Evolutionary conservation across 2,329 filamentous ascomycete genomes (phyloP).

Genomic region (Dothistroma septosporum): DNA sequence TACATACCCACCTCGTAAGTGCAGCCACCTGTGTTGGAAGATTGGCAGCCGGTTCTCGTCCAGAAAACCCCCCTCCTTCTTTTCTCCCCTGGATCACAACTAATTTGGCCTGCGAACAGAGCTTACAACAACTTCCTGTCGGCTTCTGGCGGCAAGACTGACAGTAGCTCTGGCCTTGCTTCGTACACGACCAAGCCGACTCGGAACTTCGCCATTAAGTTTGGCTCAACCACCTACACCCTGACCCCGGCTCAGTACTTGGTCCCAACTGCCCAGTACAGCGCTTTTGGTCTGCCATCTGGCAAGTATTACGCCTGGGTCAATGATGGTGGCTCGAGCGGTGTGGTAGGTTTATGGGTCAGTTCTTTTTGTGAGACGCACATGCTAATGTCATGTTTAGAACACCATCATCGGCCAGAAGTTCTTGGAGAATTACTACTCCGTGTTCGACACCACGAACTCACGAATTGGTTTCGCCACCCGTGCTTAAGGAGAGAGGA

Average conservation of each 20-base stretch:
- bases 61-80: no score
- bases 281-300: conserved; percentile 13
- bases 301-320: conserved; percentile 23
- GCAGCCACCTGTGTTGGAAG: no score
- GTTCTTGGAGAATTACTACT: conserved; percentile 24
- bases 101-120: no score
- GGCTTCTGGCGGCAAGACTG: conserved; percentile 19
- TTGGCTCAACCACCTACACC: conserved; percentile 19
- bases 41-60: no score
- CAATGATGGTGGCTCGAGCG: no score
- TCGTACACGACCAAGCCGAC: conserved; percentile 17
- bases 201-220: conserved; percentile 18
- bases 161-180: conserved; percentile 22
- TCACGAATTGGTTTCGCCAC: conserved; percentile 21
- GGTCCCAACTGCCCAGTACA: conserved; percentile 17
- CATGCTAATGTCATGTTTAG: no score
- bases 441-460: conserved; percentile 22
- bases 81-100: no score
- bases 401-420: conserved; percentile 23
- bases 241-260: conserved; percentile 21
- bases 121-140: conserved; percentile 26
- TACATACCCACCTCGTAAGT: conserved; percentile 35
- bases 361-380: no score
- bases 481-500: conserved; percentile 5
- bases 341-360: no score